These are phyloP conservation scores for Aurinia saxatilis DNA, from an alignment of 345 rosid species.

Conservation along the genomic window DNA sequence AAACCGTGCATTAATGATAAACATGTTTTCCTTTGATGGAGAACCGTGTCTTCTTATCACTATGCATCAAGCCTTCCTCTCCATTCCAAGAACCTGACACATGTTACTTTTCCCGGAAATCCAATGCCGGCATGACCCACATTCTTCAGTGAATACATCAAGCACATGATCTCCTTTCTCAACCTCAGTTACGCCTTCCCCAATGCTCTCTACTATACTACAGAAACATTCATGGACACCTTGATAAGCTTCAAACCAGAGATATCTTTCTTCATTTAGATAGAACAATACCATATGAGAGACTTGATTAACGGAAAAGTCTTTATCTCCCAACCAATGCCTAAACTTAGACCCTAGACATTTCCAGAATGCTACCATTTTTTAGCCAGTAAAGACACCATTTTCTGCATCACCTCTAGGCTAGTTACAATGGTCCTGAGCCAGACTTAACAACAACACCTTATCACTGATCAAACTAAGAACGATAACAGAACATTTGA, in stretches of 20 bases:
- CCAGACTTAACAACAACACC: no score
- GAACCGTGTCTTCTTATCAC: conserved; percentile 68
- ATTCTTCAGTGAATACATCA: conserved; percentile 80
- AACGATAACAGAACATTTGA: no score
- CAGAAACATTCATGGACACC: no score
- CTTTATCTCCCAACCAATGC: neutral
- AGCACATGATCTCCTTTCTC: conserved; percentile 80
- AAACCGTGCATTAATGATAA: conserved; percentile 84
- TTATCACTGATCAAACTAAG: no score
- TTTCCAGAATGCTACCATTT: no score
- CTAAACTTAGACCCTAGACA: neutral
- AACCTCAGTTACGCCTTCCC: no score
- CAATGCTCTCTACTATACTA: no score
- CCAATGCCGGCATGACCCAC: conserved; percentile 63
- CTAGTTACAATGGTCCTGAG: no score
- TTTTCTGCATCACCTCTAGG: neutral
- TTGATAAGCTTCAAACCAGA: no score
- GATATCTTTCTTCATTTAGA: no score
- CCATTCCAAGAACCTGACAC: conserved; percentile 90
- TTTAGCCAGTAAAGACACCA: neutral
- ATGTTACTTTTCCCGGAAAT: conserved; percentile 61
- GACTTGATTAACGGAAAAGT: neutral
- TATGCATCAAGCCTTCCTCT: conserved; percentile 87
- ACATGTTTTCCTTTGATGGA: conserved; percentile 65
- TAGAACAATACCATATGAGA: neutral